phyloP scores from a whole-genome alignment of 176 grass and related monocot genomes.

The Eragrostis curvula region DNA sequence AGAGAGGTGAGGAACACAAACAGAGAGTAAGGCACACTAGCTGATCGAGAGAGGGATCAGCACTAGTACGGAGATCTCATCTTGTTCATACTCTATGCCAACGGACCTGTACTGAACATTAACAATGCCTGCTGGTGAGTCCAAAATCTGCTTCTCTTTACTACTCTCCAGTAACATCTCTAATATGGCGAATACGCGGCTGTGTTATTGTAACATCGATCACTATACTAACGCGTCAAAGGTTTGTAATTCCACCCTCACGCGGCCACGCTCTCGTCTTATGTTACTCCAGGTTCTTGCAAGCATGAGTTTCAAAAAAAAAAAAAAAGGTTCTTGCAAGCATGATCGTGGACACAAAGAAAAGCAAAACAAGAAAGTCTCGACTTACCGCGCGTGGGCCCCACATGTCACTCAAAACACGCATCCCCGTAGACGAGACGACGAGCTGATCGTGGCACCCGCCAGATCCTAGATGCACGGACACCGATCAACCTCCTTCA shows the following conservation, averaged over 20 bases:
- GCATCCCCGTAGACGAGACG: no score
- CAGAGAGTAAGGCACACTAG: no score
- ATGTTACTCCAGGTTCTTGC: no score
- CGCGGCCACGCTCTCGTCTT: background rate
- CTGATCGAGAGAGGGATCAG: background rate
- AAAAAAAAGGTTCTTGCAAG: background rate
- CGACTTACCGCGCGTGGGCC: background rate
- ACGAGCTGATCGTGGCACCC: no score
- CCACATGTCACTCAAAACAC: background rate
- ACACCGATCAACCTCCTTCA: background rate
- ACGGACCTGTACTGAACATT: background rate
- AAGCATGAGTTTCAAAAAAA: no score
- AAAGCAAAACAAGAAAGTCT: background rate
- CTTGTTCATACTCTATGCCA: background rate
- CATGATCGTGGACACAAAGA: background rate
- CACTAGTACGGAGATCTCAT: background rate
- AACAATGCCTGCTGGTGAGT: conserved; percentile 16
- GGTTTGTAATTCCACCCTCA: background rate
- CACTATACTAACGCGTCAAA: background rate
- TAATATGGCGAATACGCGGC: background rate
- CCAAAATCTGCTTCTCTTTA: background rate
- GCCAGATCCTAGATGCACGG: background rate
- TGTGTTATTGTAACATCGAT: background rate
- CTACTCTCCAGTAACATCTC: background rate
- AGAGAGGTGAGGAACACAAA: background rate